These are phyloP conservation scores for Chamaenerion angustifolium DNA, from an alignment of 345 rosid species.

Conservation along the genomic window DNA sequence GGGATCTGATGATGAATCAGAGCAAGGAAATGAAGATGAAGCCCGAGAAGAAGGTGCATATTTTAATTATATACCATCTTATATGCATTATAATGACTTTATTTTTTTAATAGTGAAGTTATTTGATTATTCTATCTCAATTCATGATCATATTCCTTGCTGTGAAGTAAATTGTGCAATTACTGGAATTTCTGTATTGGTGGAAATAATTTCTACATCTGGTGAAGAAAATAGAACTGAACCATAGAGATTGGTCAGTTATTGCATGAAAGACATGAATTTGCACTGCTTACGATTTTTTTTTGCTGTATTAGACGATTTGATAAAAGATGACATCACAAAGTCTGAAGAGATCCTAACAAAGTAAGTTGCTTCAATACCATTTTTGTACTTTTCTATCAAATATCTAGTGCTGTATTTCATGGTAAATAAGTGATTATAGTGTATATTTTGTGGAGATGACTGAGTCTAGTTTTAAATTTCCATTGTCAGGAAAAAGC, in stretches of 20 bases:
- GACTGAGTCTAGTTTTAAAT: neutral
- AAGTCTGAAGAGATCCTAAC: conserved; percentile 56
- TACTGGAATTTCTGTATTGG: too few species aligned
- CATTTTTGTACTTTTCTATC: neutral
- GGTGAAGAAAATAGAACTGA: neutral
- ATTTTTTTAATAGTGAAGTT: too few species aligned
- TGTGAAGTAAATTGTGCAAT: too few species aligned
- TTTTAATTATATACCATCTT: conserved; percentile 5
- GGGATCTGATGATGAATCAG: conserved; percentile 51
- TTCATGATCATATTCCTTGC: too few species aligned
- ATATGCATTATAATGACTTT: neutral
- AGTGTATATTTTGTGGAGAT: too few species aligned
- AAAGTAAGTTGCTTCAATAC: conserved; percentile 19
- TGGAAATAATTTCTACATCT: too few species aligned
- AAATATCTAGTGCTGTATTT: neutral
- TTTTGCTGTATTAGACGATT: conserved; percentile 12
- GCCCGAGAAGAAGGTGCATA: conserved; percentile 36
- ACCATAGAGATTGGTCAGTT: too few species aligned
- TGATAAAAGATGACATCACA: conserved; percentile 21
- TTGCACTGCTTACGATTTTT: neutral
- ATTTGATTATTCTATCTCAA: too few species aligned
- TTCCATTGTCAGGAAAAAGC: conserved; percentile 47
- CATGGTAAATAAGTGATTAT: neutral
- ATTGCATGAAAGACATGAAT: neutral
- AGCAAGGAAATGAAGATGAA: conserved; percentile 8